Percentiles rank a stretch among this genome's conserved stretches.
phyloP scores from a whole-genome alignment of 2,329 filamentous ascomycete genomes.

The Penicillium olsonii region DNA sequence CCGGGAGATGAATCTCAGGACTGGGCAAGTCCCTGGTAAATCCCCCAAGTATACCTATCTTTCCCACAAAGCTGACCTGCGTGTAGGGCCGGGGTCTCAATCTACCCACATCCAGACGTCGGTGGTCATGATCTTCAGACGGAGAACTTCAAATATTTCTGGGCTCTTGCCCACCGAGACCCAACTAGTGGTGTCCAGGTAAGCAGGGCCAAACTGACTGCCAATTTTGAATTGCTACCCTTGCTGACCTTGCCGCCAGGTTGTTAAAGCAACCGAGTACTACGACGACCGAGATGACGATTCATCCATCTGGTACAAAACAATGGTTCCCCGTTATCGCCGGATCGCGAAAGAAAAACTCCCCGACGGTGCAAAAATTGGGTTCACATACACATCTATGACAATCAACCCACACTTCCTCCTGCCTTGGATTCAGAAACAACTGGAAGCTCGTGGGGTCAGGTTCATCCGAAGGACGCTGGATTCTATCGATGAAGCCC shows the following conservation, averaged over 20 bases:
- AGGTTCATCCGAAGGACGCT: conserved; percentile 13
- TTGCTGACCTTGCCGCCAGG: conserved; percentile 1
- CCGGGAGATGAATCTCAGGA: conserved; percentile 19
- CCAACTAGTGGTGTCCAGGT: conserved; percentile 23
- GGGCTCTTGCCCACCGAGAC: conserved; percentile 24
- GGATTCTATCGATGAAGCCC: conserved; percentile 10
- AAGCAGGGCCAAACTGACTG: background rate
- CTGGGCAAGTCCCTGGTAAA: conserved; percentile 27
- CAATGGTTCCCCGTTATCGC: conserved; percentile 17
- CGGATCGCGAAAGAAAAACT: conserved; percentile 8
- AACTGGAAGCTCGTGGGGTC: conserved; percentile 13
- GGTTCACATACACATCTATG: conserved; percentile 17
- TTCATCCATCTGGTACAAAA: conserved; percentile 23
- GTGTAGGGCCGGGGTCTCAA: conserved; percentile 16
- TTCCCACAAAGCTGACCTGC: background rate
- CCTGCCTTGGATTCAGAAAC: conserved; percentile 19
- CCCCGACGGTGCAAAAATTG: conserved; percentile 11
- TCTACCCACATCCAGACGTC: conserved; percentile 17
- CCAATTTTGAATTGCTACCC: background rate
- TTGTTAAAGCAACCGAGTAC: conserved; percentile 17
- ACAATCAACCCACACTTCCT: conserved; percentile 15
- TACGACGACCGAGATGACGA: conserved; percentile 21
- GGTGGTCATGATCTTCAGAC: conserved; percentile 14
- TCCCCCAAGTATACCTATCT: background rate
- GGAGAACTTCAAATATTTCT: conserved; percentile 22